These are phyloP conservation scores for Rhinocladiella similis DNA, from an alignment of 2,329 filamentous ascomycete genomes.

Conservation along the genomic window DNA sequence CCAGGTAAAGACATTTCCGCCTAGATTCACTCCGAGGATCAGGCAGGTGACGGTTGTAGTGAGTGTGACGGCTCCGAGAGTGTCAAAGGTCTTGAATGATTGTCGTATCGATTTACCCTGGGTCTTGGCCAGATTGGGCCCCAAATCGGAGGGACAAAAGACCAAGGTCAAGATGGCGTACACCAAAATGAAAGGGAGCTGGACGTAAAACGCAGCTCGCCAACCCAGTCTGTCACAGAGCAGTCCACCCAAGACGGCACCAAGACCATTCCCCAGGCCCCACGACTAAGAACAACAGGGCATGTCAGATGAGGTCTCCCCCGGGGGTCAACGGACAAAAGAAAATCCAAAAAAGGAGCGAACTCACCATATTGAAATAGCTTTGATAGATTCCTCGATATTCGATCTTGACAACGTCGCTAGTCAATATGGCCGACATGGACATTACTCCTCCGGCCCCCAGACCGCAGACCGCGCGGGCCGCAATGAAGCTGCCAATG, in stretches of 20 bases:
- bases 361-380: constrained; percentile 48
- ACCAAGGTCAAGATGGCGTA: constrained; percentile 47
- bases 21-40: constrained; percentile 62
- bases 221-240: constrained; percentile 71
- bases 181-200: constrained; percentile 54
- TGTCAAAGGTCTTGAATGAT: constrained; percentile 59
- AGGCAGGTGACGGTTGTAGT: constrained; percentile 55
- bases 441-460: constrained; percentile 71
- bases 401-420: constrained; percentile 66
- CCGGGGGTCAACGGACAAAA: neutral
- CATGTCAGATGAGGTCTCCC: neutral
- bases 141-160: constrained; percentile 47
- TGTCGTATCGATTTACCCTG: constrained; percentile 47
- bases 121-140: constrained; percentile 46
- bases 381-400: constrained; percentile 72
- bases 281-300: constrained; percentile 10
- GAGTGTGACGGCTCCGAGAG: constrained; percentile 55
- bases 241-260: constrained; percentile 68
- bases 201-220: constrained; percentile 70
- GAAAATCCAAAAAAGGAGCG: no score
- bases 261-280: constrained; percentile 40
- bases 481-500: constrained; percentile 70
- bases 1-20: constrained; percentile 66
- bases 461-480: constrained; percentile 69
- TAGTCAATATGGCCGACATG: neutral